Conservation (phyloP, 108 stramenopile species). For the Fistulifera pelliculosa region DNA sequence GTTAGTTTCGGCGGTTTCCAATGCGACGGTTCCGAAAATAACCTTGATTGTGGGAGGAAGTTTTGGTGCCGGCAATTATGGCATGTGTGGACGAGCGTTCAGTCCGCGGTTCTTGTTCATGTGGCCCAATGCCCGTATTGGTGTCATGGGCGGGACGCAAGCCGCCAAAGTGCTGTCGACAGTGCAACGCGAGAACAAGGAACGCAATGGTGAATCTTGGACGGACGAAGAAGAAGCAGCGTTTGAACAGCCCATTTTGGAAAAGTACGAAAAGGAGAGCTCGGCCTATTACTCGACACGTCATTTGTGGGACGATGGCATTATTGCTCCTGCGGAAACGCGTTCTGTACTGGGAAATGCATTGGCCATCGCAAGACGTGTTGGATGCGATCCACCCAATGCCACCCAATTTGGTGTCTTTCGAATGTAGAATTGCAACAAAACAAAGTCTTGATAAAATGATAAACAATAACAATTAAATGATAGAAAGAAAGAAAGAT, state of each 20-base stretch:
- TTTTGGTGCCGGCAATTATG: constrained; percentile 89
- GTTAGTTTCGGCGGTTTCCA: constrained; percentile 92
- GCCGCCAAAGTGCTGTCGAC: constrained; percentile 94
- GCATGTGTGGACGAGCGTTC: constrained; percentile 96
- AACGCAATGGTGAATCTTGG: constrained; percentile 58
- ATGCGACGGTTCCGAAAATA: constrained; percentile 94
- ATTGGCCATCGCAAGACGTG: constrained; percentile 49
- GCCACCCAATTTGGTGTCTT: constrained; percentile 48
- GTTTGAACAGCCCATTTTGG: constrained; percentile 60
- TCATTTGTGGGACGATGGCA: constrained; percentile 96
- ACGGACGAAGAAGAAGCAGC: constrained; percentile 52
- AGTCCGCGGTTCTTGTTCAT: constrained; percentile 92
- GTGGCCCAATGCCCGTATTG: constrained; percentile 96
- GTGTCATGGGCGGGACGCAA: constrained; percentile 98
- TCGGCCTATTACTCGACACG: constrained; percentile 89
- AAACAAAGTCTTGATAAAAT: background rate
- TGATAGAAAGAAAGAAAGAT: no score
- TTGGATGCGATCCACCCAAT: constrained; percentile 41
- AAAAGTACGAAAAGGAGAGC: constrained; percentile 74
- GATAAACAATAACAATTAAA: no score
- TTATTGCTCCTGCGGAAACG: constrained; percentile 92
- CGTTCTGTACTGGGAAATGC: constrained; percentile 80
- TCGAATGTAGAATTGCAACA: constrained; percentile 35
- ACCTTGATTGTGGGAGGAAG: constrained; percentile 92
- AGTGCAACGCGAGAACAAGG: constrained; percentile 77